Evolutionary conservation across 306 rosid genomes (phyloP).

Genomic region (Gastrolobium bilobum): DNA sequence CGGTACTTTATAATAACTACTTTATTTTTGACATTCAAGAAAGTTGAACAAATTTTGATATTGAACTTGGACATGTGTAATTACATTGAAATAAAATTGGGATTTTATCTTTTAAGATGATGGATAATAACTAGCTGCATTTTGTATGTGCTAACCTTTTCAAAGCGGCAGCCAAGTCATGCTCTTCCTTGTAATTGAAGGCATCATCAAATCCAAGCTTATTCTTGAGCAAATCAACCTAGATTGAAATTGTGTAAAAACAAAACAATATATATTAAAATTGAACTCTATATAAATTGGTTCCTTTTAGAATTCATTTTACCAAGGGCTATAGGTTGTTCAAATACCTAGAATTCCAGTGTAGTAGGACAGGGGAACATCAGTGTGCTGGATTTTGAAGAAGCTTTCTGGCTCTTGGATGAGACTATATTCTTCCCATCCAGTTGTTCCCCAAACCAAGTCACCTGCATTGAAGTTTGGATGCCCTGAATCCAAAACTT

Average conservation of each 20-base stretch:
- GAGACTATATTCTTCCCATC: conserved; percentile 71
- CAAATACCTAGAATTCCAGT: conserved; percentile 69
- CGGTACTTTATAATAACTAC: background rate
- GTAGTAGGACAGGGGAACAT: conserved; percentile 70
- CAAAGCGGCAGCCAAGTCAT: conserved; percentile 63
- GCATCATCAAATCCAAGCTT: conserved; percentile 60
- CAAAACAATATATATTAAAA: background rate
- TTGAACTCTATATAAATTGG: background rate
- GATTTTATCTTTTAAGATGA: background rate
- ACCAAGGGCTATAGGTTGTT: background rate
- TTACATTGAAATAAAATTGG: no score
- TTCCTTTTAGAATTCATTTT: background rate
- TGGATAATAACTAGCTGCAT: background rate
- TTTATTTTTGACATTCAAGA: background rate
- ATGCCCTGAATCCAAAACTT: conserved; percentile 65
- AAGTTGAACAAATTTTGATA: no score
- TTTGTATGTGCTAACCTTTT: conserved; percentile 54
- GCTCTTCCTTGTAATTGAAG: conserved; percentile 76
- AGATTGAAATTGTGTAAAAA: background rate
- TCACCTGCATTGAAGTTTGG: conserved; percentile 62
- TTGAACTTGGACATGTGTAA: no score
- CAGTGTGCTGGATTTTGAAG: conserved; percentile 62
- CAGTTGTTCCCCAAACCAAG: conserved; percentile 64
- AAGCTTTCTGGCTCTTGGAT: conserved; percentile 41
- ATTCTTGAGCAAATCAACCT: conserved; percentile 49